Evolutionary conservation across 2,329 filamentous ascomycete genomes (phyloP).

Genomic region (Chaetomiaceae sp.): DNA sequence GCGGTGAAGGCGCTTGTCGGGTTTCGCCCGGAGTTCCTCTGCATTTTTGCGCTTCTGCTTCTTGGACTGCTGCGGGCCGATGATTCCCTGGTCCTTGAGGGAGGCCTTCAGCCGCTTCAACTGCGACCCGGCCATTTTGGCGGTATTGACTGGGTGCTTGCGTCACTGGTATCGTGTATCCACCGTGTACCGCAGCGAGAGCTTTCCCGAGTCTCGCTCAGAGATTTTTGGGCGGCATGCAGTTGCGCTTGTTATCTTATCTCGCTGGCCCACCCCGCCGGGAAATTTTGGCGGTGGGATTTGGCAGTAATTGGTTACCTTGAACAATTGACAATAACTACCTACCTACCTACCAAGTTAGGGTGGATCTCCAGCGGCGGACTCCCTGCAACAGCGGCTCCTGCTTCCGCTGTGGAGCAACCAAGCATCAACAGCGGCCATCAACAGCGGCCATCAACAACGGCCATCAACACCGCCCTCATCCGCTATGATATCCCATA

Average conservation of each 20-base stretch:
- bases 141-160: not conserved
- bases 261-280: constrained; percentile 17
- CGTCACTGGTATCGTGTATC: not conserved
- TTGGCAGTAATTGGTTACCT: constrained; percentile 26
- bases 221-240: constrained; percentile 24
- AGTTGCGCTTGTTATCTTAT: constrained; percentile 32
- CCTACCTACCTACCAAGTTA: no score
- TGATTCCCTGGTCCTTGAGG: constrained; percentile 80
- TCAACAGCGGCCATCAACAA: no score
- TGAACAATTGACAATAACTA: no score
- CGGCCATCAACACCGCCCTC: not conserved
- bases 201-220: constrained; percentile 21
- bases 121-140: constrained; percentile 85
- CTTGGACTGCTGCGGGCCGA: constrained; percentile 89
- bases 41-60: constrained; percentile 79
- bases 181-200: not conserved
- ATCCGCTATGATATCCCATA: not conserved
- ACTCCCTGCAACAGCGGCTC: no score
- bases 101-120: constrained; percentile 93
- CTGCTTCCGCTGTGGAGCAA: constrained; percentile 3
- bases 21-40: constrained; percentile 59
- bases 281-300: constrained; percentile 15
- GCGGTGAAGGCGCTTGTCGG: constrained; percentile 71
- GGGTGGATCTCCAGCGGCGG: no score
- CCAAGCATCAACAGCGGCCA: constrained; percentile 2